Conservation (phyloP, 495 filamentous ascomycete species). For the Eremomyces bilateralis region DNA sequence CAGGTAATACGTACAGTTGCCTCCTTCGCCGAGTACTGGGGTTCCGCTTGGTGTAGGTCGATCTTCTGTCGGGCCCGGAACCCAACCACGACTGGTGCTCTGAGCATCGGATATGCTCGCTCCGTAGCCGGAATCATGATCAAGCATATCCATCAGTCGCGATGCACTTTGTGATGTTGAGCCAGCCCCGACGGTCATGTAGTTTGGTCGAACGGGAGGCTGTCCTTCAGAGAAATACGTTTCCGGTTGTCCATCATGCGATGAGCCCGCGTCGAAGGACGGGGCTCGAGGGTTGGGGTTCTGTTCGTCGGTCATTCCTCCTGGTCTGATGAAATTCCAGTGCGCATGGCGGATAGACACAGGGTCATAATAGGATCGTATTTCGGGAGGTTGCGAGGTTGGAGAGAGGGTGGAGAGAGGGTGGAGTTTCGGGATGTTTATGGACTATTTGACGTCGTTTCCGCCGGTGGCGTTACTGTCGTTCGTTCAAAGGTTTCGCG, state of each 20-base stretch:
- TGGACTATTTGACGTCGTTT: too few relatives aligned
- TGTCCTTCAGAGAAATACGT: slow-evolving; percentile 3
- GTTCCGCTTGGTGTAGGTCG: slow-evolving; percentile 38
- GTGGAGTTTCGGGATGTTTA: too few relatives aligned
- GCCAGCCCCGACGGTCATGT: slow-evolving; percentile 75
- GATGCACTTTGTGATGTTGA: slow-evolving; percentile 54
- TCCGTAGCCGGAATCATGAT: slow-evolving; percentile 82
- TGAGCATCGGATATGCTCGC: slow-evolving; percentile 39
- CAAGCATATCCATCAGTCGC: slow-evolving; percentile 44
- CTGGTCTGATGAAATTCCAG: too few relatives aligned
- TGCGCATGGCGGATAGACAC: too few relatives aligned
- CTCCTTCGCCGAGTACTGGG: slow-evolving; percentile 27
- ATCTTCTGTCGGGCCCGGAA: slow-evolving; percentile 43
- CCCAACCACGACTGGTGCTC: slow-evolving; percentile 30
- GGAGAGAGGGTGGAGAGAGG: too few relatives aligned
- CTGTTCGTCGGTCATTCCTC: neutral
- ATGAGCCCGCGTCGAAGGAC: slow-evolving; percentile 16
- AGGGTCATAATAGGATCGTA: too few relatives aligned
- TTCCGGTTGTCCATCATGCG: slow-evolving; percentile 6
- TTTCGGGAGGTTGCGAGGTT: too few relatives aligned
- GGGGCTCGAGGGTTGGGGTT: neutral
- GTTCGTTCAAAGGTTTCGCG: too few relatives aligned
- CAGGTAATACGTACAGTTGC: too few relatives aligned
- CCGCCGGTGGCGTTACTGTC: too few relatives aligned
- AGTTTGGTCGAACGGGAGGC: slow-evolving; percentile 32